Evolutionary conservation across 164 flowering plant genomes (phyloP), one percentile per base, ranked within the genome.

Genomic region (Brasenia schreberi): DNA sequence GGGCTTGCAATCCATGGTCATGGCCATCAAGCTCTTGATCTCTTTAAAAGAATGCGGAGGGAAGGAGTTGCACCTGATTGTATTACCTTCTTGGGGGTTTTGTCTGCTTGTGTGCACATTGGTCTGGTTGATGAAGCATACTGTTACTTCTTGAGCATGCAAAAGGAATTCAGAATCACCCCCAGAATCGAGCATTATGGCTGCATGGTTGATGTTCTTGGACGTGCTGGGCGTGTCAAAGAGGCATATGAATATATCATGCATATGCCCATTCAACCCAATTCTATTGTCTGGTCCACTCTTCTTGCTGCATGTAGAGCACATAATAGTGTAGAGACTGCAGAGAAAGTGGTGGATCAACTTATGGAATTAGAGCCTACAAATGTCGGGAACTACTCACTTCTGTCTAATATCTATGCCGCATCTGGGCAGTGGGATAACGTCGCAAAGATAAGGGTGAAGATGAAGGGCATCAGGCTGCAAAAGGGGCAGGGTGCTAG

Each of bases 1-100:
- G 96, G 94, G 42, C 70, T 93, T 5, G 94, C 88, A 4, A 73
- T 80, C 72, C 89, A 93, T 68, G 96, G 98, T 44, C 76, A 74
- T 70, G 90, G 89, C 4, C 74, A 79, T 65, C 67, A 72, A 70
- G 93, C 76, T 4, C 72, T 76, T 0, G 64, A 73, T 58, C 67
- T 73, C 62, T 76, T 73, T 64, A 63, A 65, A 7, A 73, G 70
- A 61, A 93, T 93, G 97, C 74, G 66, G 68, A 49, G 59, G 33
- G 86, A 83, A 70, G 87, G 92, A 42, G 58, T 66, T 19, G 12
- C 18, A 42, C 76, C 79, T 4, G 74, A 76, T 56, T 71, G 56
- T 7, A 64, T 73, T 62, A 76, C 76, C 5, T 76, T 73, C 14
- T 43, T 76, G 61, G 76, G 72, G 16, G 69, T 76, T 12, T 61